Evolutionary conservation across 1,284 basidiomycete genomes (phyloP), one percentile per base, ranked within the genome.

Genomic region (Psilocybe mexicana): DNA sequence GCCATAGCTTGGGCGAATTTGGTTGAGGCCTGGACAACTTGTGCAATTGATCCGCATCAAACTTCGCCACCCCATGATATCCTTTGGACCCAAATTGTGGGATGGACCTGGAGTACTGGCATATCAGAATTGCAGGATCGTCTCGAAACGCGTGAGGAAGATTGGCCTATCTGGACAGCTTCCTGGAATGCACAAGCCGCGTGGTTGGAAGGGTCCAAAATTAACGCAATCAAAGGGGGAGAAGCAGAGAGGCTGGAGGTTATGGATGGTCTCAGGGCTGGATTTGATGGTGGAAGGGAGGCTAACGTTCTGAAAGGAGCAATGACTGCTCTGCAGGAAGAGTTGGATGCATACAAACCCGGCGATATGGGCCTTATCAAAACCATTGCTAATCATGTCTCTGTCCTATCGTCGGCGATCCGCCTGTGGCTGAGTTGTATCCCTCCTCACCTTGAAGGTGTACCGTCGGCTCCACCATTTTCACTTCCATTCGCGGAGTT

Each of bases 1-100:
- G 71, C 74, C 36, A 64, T 70, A 26, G 76, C 80, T 8, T 93
- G 82, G 83, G 74, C 74, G 11, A 70, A 69, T 43, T 71, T 93
- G 2, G 65, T 93, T 1, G 81, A 84, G 54, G 75, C 80, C 0
- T 98, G 94, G 94, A 89, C 80, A 6, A 78, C 85, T 1, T 96
- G 93, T 64, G 92, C 94, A 0, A 82, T 85, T 23, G 92, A 98
- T 69, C 95, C 96, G 1, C 96, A 98, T 70, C 79, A 82, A 57
- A 96, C 94, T 6, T 89, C 86, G 6, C 93, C 92, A 0, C 80
- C 80, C 14, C 95, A 98, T 71, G 93, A 94, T 59, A 86, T 98
- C 47, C 77, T 92, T 2, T 98, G 95, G 96, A 93, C 88, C 54
- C 93, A 95, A 67, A 78, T 96, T 4, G 74, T 76, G 12, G 86